phyloP scores from a whole-genome alignment of 257 asterid species.

The Solanum habrochaites region DNA sequence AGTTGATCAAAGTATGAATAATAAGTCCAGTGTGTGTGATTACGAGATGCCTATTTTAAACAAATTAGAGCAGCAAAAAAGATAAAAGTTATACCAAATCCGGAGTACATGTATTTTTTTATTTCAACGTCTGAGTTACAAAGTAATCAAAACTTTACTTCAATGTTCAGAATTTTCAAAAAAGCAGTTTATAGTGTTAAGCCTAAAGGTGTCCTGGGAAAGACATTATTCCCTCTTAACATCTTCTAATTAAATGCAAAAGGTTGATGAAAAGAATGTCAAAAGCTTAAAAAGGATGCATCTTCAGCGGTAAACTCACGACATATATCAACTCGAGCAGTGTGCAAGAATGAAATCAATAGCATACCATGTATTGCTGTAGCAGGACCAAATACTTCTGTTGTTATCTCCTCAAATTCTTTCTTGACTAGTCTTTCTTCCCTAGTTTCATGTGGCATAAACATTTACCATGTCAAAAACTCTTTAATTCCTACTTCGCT shows the following conservation, averaged over 20 bases:
- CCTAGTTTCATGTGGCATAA: not conserved
- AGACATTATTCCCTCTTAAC: not conserved
- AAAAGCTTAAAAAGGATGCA: not conserved
- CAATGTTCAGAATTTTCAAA: no score
- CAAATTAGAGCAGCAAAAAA: no score
- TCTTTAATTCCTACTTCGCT: not conserved
- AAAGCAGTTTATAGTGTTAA: not conserved
- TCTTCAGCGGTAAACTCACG: not conserved
- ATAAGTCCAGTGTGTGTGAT: no score
- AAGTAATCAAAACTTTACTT: no score
- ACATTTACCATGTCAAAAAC: not conserved
- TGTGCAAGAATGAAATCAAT: not conserved
- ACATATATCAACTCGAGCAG: not conserved
- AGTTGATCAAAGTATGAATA: no score
- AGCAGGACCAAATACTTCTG: not conserved
- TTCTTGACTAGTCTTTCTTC: not conserved
- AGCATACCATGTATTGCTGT: conserved; percentile 1
- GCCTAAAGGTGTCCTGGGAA: not conserved
- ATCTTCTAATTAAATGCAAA: not conserved
- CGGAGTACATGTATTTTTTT: no score
- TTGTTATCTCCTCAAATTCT: not conserved
- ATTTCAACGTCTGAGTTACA: no score
- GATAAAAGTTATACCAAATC: no score
- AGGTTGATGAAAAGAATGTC: not conserved
- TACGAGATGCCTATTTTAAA: no score